Conservation (phyloP, 441 rosid genomes). For the Eruca vesicaria region DNA sequence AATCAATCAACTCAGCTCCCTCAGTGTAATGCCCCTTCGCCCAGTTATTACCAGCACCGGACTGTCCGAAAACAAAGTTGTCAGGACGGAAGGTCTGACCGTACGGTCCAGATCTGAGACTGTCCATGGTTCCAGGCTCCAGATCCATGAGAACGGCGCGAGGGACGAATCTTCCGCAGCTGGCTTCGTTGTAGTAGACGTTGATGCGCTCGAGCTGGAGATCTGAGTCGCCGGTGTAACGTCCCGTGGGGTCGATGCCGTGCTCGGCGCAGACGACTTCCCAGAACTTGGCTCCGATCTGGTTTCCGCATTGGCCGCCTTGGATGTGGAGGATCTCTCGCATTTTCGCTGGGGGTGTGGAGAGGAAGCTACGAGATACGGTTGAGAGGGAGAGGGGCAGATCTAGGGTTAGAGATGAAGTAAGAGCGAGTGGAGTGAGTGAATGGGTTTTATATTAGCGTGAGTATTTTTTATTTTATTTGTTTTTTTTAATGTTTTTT, state of each 20-base stretch:
- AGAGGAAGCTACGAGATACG: neutral
- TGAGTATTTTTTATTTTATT: neutral
- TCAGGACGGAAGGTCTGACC: constrained; percentile 6
- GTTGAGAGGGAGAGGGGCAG: neutral
- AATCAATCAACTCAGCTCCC: neutral
- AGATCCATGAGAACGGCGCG: neutral
- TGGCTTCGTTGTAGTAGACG: constrained; percentile 11
- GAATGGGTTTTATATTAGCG: neutral
- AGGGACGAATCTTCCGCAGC: constrained; percentile 8
- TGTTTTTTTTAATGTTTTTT: neutral
- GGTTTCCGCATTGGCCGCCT: too few species aligned
- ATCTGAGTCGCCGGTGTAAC: constrained; percentile 9
- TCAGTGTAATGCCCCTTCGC: constrained; percentile 5
- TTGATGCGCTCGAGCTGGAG: constrained; percentile 9
- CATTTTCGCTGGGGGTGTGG: neutral
- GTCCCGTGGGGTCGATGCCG: constrained; percentile 6
- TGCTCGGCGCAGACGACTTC: too few species aligned
- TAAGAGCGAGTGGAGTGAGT: neutral
- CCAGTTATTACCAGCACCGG: too few species aligned
- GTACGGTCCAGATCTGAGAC: constrained; percentile 11
- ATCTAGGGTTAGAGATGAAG: neutral
- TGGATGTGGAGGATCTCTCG: constrained; percentile 13
- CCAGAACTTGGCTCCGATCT: too few species aligned
- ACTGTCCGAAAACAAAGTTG: constrained; percentile 9
- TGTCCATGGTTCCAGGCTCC: constrained; percentile 14